Base-by-base conservation (phyloP, 306 rosid species). In the Gastrolobium villosum region DNA sequence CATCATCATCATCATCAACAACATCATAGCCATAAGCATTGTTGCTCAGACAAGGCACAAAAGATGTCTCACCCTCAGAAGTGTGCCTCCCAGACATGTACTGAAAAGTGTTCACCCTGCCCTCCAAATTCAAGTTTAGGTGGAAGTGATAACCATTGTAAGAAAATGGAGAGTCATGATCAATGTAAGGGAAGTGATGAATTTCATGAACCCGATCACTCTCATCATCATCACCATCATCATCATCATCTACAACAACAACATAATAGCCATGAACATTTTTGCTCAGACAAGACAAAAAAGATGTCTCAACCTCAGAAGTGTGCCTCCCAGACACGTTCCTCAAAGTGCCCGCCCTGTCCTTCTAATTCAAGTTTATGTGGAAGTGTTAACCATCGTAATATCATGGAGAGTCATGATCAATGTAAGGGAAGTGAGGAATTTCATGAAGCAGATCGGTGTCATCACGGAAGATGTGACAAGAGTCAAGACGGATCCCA, bases 151-250 rank as follows among this genome's bases (percentile, higher is more conserved):
- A 64, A 57, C 65, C 70, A 74, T 41, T 45, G 28, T 32, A 75
- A 70, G 36, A 72, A 57, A 66, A 70, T 14, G 48, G 77, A 63
- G 56, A 67, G 7, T 45, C 84, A 76, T 44, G 86, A 70, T 73
- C 77, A 55, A 41, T 79, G 81, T 56, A 56, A 67, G 28, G 81
- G 80, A 77, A 56, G 30, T 74, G 75, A 74, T 59, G 77, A 70
- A 41, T 65, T 28, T 15, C 79, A 77, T 37, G 79, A 80, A 79
- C 71, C 31, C 10, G 87, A 79, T 41, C 90, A 82, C 34, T 79
- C 79, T 63, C 85, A 84, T 79, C 87, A 73, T 14, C n/a, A n/a
- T n/a, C n/a, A n/a, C n/a, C 75, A 83, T 50, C 84, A 85, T 10
- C 75, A 77, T 10, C 74, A 86, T 9, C 56, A 82, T 0, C 62